Percentiles rank a stretch among this genome's conserved stretches.
These are phyloP conservation scores for Chaetomium tenue DNA, from an alignment of 495 filamentous ascomycete species.

Conservation along the genomic window DNA sequence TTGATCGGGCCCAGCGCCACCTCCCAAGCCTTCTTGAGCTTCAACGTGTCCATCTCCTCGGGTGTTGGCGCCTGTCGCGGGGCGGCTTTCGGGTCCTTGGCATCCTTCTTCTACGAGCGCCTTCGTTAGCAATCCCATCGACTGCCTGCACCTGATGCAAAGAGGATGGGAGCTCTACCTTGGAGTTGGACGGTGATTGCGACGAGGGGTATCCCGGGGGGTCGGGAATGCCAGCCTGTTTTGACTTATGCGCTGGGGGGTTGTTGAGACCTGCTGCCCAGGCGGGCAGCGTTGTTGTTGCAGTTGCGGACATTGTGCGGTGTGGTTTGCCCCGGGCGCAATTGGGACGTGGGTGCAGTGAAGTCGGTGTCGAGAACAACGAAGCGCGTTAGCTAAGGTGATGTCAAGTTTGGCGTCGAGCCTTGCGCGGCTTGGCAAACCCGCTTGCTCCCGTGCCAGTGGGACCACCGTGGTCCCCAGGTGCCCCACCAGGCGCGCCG, in stretches of 20 bases:
- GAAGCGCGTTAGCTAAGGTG: conserved; percentile 12
- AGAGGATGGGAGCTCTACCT: conserved; percentile 41
- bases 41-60: conserved; percentile 88
- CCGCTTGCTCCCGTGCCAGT: conserved; percentile 25
- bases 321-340: neutral
- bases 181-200: conserved; percentile 49
- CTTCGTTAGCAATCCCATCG: neutral
- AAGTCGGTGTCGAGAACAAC: neutral
- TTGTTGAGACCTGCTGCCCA: conserved; percentile 79
- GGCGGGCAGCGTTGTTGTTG: conserved; percentile 51
- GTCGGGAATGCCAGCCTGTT: conserved; percentile 67
- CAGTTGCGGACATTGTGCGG: conserved; percentile 29
- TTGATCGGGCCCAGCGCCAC: conserved; percentile 92
- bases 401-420: conserved; percentile 26
- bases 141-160: conserved; percentile 1
- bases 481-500: neutral
- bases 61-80: conserved; percentile 58
- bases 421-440: conserved; percentile 20
- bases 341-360: neutral
- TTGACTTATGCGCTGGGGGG: conserved; percentile 57
- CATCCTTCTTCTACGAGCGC: conserved; percentile 42
- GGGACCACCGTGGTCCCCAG: conserved; percentile 1
- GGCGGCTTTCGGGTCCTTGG: conserved; percentile 44
- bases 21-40: conserved; percentile 99
- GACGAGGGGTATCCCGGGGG: conserved; percentile 77